Conservation (phyloP, 768 basidiomycete genomes). For the Austroboletus eburneus region DNA sequence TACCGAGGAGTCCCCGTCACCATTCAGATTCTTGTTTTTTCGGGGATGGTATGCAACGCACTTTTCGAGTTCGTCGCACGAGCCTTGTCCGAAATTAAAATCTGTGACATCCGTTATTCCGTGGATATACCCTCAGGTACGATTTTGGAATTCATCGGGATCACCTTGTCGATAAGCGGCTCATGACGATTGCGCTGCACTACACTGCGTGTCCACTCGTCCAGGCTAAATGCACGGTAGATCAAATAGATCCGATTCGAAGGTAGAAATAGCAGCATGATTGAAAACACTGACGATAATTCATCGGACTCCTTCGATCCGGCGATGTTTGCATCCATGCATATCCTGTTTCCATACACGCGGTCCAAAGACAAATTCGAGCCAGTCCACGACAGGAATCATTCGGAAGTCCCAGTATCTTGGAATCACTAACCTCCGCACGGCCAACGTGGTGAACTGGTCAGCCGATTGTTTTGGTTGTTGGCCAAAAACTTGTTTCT, state of each 20-base stretch:
- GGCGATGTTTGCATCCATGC: background rate
- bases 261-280: background rate
- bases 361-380: slow-evolving; percentile 5
- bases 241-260: background rate
- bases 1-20: too few species aligned
- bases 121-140: too few species aligned
- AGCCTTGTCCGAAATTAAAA: too few species aligned
- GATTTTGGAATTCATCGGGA: too few species aligned
- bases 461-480: background rate
- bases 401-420: background rate
- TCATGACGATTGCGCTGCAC: slow-evolving; percentile 10
- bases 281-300: background rate
- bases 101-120: too few species aligned
- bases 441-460: background rate
- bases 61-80: too few species aligned
- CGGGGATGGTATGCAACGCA: too few species aligned
- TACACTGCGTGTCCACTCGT: slow-evolving; percentile 6
- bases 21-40: too few species aligned
- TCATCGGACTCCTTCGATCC: background rate
- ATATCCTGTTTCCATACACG: background rate
- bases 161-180: slow-evolving; percentile 9
- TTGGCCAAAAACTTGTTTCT: too few species aligned
- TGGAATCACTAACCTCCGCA: background rate
- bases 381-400: slow-evolving; percentile 1
- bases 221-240: background rate